Evolutionary conservation across 2,329 filamentous ascomycete genomes (phyloP).

Genomic region (Aspergillus japonicus): DNA sequence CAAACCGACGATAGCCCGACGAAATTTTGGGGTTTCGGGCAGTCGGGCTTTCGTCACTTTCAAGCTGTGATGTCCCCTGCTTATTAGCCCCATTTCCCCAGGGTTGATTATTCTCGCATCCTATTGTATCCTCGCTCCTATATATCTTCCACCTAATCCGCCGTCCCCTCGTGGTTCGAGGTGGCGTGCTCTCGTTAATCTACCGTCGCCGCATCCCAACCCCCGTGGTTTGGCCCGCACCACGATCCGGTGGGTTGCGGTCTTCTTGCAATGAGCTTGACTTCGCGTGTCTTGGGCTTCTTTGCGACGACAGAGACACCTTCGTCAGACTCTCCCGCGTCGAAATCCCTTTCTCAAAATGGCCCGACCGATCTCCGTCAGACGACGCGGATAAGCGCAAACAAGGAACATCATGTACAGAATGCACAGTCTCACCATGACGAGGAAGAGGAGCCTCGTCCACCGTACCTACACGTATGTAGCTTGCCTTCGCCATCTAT

Average conservation of each 20-base stretch:
- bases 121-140: background rate
- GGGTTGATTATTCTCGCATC: slow-evolving; percentile 13
- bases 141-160: slow-evolving; percentile 4
- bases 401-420: slow-evolving; percentile 20
- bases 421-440: slow-evolving; percentile 45
- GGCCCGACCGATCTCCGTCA: slow-evolving; percentile 12
- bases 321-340: slow-evolving; percentile 25
- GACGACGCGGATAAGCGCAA: slow-evolving; percentile 16
- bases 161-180: slow-evolving; percentile 11
- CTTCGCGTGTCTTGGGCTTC: slow-evolving; percentile 54
- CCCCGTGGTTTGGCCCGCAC: slow-evolving; percentile 30
- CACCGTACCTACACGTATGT: slow-evolving; percentile 64
- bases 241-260: slow-evolving; percentile 33
- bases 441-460: slow-evolving; percentile 57
- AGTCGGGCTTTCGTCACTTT: background rate
- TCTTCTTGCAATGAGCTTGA: slow-evolving; percentile 56
- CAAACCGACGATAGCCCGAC: slow-evolving; percentile 26
- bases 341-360: slow-evolving; percentile 32
- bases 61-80: slow-evolving; percentile 18
- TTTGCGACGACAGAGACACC: slow-evolving; percentile 47
- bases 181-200: slow-evolving; percentile 18
- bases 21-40: slow-evolving; percentile 29
- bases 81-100: slow-evolving; percentile 7
- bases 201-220: slow-evolving; percentile 25
- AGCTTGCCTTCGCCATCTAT: background rate